Conservation (phyloP, 75 land plant species). For the Chamaecyparis obtusa region DNA sequence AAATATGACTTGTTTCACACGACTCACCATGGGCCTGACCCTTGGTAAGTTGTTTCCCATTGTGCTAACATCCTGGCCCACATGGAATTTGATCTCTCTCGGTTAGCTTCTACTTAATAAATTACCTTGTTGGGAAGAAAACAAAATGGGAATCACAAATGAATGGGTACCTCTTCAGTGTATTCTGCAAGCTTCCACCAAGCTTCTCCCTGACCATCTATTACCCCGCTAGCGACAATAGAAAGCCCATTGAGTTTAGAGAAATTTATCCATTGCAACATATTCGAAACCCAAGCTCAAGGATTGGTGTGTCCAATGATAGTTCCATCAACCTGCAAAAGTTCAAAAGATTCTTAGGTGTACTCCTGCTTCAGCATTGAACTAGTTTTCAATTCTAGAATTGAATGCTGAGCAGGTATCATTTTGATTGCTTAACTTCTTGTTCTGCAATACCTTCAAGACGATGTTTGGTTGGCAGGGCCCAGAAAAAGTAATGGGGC, state of each 20-base stretch:
- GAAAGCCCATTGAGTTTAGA: conserved; percentile 60
- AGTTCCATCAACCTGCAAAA: conserved; percentile 72
- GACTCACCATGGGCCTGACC: too few species aligned
- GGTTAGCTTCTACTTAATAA: too few species aligned
- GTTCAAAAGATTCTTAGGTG: not conserved
- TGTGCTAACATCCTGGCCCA: too few species aligned
- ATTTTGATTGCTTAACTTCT: too few species aligned
- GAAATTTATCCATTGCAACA: conserved; percentile 75
- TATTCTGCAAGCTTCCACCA: conserved; percentile 64
- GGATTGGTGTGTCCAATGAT: conserved; percentile 64
- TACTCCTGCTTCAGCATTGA: not conserved
- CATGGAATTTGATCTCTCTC: too few species aligned
- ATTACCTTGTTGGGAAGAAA: too few species aligned
- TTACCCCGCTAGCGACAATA: conserved; percentile 52
- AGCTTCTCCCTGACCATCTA: conserved; percentile 72
- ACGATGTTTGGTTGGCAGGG: not conserved
- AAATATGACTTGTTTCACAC: too few species aligned
- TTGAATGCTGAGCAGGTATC: too few species aligned
- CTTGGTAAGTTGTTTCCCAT: too few species aligned
- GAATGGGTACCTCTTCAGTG: not conserved
- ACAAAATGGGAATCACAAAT: too few species aligned
- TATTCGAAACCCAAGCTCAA: conserved; percentile 44
- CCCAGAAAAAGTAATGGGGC: too few species aligned
- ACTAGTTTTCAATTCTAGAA: not conserved
- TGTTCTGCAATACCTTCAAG: not conserved